These are phyloP conservation scores for Orbilia brochopaga DNA, from an alignment of 2,329 filamentous ascomycete species.

Conservation along the genomic window DNA sequence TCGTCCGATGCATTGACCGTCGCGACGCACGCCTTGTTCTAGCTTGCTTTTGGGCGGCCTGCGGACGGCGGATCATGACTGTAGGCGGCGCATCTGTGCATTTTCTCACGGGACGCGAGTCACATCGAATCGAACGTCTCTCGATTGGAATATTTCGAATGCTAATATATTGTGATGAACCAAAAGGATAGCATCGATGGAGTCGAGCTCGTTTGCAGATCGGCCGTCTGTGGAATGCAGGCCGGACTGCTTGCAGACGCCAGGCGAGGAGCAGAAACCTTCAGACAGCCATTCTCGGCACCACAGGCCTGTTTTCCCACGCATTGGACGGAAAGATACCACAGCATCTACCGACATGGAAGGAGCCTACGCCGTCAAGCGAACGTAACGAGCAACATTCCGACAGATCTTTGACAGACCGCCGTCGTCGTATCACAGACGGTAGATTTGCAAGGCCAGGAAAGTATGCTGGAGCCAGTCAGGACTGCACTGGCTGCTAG, in stretches of 20 bases:
- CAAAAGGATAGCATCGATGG: too few relatives aligned
- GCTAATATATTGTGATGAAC: too few relatives aligned
- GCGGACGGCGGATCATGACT: too few relatives aligned
- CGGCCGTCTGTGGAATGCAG: conserved; percentile 19
- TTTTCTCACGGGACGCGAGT: conserved; percentile 9
- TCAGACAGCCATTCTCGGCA: neutral
- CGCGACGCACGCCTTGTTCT: too few relatives aligned
- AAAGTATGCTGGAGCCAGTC: too few relatives aligned
- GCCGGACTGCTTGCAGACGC: conserved; percentile 17
- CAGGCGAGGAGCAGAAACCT: neutral
- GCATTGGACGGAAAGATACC: neutral
- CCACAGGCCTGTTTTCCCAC: conserved; percentile 6
- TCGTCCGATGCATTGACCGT: neutral
- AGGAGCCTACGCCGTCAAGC: neutral
- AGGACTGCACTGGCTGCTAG: too few relatives aligned
- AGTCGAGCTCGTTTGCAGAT: conserved; percentile 15
- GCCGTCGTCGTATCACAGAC: too few relatives aligned
- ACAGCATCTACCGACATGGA: neutral
- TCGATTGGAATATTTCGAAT: too few relatives aligned
- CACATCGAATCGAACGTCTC: neutral
- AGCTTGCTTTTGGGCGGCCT: too few relatives aligned
- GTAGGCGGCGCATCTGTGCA: neutral
- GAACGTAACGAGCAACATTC: neutral
- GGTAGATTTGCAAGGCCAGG: conserved; percentile 18
- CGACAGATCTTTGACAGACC: too few relatives aligned